Conservation (phyloP, 2,329 filamentous ascomycete genomes). For the Ceratocystis smalleyi region DNA sequence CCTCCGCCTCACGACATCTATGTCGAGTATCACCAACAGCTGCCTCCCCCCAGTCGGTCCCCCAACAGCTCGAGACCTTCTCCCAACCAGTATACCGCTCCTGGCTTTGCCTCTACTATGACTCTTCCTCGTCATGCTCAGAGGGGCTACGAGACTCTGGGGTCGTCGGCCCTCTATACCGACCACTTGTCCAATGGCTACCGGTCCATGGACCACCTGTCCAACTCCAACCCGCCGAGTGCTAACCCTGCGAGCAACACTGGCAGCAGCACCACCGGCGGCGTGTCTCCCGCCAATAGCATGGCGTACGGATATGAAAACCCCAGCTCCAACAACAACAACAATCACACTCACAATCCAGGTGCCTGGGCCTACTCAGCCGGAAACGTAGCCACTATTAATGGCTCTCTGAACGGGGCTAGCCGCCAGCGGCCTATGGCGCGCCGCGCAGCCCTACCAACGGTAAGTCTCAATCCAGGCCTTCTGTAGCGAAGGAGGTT, state of each 20-base stretch:
- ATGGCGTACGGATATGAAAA: constrained; percentile 43
- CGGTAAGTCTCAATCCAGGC: constrained; percentile 40
- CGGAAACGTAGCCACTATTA: constrained; percentile 47
- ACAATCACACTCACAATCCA: too few relatives aligned
- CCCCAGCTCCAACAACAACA: constrained; percentile 38
- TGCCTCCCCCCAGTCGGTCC: constrained; percentile 38
- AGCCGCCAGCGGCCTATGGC: constrained; percentile 40
- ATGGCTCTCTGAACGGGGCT: constrained; percentile 50
- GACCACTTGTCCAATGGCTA: constrained; percentile 47
- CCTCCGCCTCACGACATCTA: constrained; percentile 52
- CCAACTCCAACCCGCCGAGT: neutral
- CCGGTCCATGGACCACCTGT: constrained; percentile 42
- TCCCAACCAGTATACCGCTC: constrained; percentile 38
- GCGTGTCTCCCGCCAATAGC: constrained; percentile 26
- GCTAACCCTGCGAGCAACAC: constrained; percentile 21
- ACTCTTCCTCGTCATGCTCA: constrained; percentile 41
- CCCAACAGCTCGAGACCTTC: constrained; percentile 54
- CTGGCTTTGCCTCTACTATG: constrained; percentile 23
- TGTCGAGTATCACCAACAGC: constrained; percentile 45
- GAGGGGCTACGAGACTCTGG: constrained; percentile 60
- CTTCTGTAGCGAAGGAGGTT: neutral
- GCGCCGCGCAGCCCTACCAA: constrained; percentile 49
- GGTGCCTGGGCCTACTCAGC: constrained; percentile 53
- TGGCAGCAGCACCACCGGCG: constrained; percentile 20
- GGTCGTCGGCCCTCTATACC: constrained; percentile 49